These are phyloP conservation scores for Eimeria acervulina DNA, from an alignment of 169 alveolate species.

Conservation along the genomic window DNA sequence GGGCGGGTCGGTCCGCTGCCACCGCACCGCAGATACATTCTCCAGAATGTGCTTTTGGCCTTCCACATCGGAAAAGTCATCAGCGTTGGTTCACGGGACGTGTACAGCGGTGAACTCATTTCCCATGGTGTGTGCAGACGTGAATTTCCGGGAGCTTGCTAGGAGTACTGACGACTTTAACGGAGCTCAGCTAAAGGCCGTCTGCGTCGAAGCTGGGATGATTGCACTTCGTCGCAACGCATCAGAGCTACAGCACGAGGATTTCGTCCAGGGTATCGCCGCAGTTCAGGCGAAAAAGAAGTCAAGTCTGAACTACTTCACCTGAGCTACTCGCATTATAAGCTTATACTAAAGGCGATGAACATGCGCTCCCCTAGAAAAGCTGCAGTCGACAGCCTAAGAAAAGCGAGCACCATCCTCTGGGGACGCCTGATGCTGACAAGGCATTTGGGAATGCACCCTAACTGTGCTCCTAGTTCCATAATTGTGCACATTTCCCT, in stretches of 20 bases:
- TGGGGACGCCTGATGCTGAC: background rate
- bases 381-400: background rate
- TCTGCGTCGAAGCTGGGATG: constrained; percentile 99
- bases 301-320: constrained; percentile 97
- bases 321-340: constrained; percentile 86
- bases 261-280: constrained; percentile 98
- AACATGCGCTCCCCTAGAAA: background rate
- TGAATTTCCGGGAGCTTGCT: constrained; percentile 98
- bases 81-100: background rate
- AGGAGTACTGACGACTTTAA: constrained; percentile 98
- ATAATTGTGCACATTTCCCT: background rate
- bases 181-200: constrained; percentile 97
- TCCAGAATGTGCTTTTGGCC: background rate
- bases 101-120: background rate
- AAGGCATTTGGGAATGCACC: background rate
- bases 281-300: constrained; percentile 99
- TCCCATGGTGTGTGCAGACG: constrained; percentile 84
- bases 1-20: background rate
- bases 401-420: background rate
- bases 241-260: constrained; percentile 98
- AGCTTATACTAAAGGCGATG: background rate
- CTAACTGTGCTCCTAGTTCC: background rate
- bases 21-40: background rate
- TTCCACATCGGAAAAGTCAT: background rate
- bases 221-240: constrained; percentile 97